phyloP scores from a whole-genome alignment of 2,329 filamentous ascomycete genomes.

The Alternaria infectoria region DNA sequence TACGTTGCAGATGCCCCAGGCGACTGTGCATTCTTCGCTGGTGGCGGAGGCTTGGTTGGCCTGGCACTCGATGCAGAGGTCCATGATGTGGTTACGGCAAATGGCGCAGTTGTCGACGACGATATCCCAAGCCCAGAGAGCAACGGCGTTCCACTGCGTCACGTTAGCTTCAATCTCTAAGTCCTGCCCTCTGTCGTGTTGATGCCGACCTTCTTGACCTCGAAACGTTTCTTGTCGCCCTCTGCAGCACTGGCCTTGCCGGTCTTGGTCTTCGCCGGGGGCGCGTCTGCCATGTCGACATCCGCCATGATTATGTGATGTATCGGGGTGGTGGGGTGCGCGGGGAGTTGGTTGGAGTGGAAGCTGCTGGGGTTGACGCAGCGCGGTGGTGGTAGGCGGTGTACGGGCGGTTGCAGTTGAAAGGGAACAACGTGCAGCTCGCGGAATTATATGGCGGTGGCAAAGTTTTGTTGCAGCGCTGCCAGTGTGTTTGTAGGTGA shows the following conservation, averaged over 20 bases:
- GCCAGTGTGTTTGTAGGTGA: background rate
- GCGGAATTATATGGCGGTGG: constrained; percentile 2
- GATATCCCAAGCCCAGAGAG: constrained; percentile 99
- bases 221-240: constrained; percentile 89
- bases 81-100: constrained; percentile 99
- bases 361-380: constrained; percentile 2
- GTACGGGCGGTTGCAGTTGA: background rate
- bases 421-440: constrained; percentile 8
- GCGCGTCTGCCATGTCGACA: constrained; percentile 93
- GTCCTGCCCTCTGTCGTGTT: background rate
- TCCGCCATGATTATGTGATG: constrained; percentile 74
- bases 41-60: constrained; percentile 97
- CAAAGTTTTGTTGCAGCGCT: constrained; percentile 2
- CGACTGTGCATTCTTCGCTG: constrained; percentile 97
- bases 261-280: constrained; percentile 60
- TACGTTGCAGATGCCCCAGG: constrained; percentile 99
- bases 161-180: constrained; percentile 25
- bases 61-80: constrained; percentile 98
- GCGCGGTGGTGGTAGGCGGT: background rate
- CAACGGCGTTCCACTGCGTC: constrained; percentile 92
- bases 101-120: constrained; percentile 99
- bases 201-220: constrained; percentile 88
- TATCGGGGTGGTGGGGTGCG: constrained; percentile 26
- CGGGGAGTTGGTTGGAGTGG: constrained; percentile 21
- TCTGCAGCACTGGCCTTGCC: constrained; percentile 59